phyloP scores from a whole-genome alignment of 2,329 filamentous ascomycete species.

The Neurospora sp. region DNA sequence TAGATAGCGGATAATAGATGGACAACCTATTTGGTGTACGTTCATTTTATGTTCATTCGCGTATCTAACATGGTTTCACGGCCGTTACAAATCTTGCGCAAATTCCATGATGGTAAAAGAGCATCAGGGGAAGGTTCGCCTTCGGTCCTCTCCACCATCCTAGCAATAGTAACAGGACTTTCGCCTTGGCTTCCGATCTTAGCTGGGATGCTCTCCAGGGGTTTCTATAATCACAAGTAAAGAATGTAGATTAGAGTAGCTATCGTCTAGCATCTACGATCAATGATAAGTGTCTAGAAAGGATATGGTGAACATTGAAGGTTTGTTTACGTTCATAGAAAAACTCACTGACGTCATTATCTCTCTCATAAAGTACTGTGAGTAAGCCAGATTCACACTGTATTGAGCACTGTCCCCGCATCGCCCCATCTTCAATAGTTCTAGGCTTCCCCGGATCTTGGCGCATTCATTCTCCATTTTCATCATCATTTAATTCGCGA shows the following conservation, averaged over 20 bases:
- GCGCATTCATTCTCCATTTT: neutral
- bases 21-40: neutral
- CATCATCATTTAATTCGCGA: neutral
- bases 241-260: too few species aligned
- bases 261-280: too few species aligned
- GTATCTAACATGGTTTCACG: neutral
- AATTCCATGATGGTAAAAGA: neutral
- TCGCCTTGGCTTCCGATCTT: neutral
- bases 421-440: neutral
- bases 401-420: neutral
- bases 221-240: too few species aligned
- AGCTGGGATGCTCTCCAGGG: too few species aligned
- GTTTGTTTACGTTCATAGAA: neutral
- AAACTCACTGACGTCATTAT: neutral
- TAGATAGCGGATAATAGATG: neutral
- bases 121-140: neutral
- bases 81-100: neutral
- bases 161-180: neutral
- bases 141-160: neutral
- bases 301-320: neutral
- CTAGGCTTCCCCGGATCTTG: neutral
- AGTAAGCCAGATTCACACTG: neutral
- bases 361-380: neutral
- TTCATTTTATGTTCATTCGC: neutral
- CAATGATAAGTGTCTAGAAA: neutral